phyloP scores from a whole-genome alignment of 768 basidiomycete genomes.

The Cyclocybe cylindracea region DNA sequence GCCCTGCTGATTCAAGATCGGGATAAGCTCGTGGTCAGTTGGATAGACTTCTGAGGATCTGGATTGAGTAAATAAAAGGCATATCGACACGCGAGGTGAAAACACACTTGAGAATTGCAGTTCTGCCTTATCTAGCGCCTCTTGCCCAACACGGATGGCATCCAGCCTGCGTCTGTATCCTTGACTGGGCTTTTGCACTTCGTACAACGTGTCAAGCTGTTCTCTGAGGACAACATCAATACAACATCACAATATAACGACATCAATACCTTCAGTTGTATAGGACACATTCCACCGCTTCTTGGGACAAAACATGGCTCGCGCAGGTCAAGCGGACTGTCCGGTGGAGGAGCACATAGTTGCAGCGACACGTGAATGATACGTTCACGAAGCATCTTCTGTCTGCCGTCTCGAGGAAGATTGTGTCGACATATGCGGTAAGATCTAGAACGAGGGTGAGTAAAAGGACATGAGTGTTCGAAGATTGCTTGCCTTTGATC shows the following conservation, averaged over 20 bases:
- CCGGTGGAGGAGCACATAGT: conserved; percentile 44
- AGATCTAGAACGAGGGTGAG: conserved; percentile 54
- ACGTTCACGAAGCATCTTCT: conserved; percentile 65
- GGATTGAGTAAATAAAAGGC: neutral
- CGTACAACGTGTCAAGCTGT: too few relatives aligned
- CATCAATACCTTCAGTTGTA: conserved; percentile 54
- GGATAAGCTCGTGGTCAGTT: conserved; percentile 64
- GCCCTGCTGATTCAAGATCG: conserved; percentile 58
- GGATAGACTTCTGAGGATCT: conserved; percentile 62
- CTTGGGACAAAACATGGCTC: conserved; percentile 68
- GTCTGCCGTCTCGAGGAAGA: conserved; percentile 57
- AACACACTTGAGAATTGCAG: conserved; percentile 60
- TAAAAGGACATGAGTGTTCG: neutral
- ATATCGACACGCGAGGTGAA: neutral
- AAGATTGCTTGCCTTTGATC: conserved; percentile 61
- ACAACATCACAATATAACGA: neutral
- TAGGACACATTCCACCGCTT: conserved; percentile 61
- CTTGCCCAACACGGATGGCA: conserved; percentile 66
- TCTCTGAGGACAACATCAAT: too few relatives aligned
- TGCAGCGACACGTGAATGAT: conserved; percentile 74
- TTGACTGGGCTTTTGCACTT: too few relatives aligned
- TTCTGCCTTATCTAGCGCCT: conserved; percentile 74
- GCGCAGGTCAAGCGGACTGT: conserved; percentile 54
- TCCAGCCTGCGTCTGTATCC: conserved; percentile 48
- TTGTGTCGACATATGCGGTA: conserved; percentile 86